Conservation (phyloP, 2,329 filamentous ascomycete species). For the Bipolaris gigantea region DNA sequence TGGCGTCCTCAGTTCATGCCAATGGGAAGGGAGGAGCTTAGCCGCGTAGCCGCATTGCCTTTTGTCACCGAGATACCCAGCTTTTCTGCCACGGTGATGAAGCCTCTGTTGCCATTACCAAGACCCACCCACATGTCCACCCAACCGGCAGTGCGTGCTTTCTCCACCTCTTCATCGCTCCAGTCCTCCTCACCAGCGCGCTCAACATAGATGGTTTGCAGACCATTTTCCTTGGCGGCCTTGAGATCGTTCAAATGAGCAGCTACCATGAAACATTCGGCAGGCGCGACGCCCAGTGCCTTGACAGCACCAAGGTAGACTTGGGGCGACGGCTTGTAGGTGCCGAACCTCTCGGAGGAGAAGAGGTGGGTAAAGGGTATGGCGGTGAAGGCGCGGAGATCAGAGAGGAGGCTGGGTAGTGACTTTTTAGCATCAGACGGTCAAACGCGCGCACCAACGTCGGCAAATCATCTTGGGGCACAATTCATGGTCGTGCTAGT, state of each 20-base stretch:
- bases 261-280: conserved; percentile 74
- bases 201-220: conserved; percentile 75
- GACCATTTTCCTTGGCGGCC: conserved; percentile 64
- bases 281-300: conserved; percentile 58
- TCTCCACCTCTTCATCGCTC: conserved; percentile 54
- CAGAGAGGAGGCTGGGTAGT: conserved; percentile 34
- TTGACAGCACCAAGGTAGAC: conserved; percentile 70
- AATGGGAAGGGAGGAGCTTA: conserved; percentile 18
- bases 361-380: conserved; percentile 66
- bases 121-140: conserved; percentile 60
- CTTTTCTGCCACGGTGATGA: conserved; percentile 48
- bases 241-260: conserved; percentile 71
- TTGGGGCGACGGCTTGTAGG: conserved; percentile 71
- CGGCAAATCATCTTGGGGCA: background rate
- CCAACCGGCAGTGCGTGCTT: conserved; percentile 59
- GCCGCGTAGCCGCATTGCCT: conserved; percentile 1
- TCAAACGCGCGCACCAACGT: background rate
- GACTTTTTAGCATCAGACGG: background rate
- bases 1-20: background rate
- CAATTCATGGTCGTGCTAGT: background rate
- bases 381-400: conserved; percentile 61
- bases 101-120: conserved; percentile 52
- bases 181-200: conserved; percentile 67
- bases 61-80: conserved; percentile 35
- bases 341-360: conserved; percentile 70